These are phyloP conservation scores for Podila clonocystis DNA, from an alignment of 192 early-diverging fungal species.

Conservation along the genomic window DNA sequence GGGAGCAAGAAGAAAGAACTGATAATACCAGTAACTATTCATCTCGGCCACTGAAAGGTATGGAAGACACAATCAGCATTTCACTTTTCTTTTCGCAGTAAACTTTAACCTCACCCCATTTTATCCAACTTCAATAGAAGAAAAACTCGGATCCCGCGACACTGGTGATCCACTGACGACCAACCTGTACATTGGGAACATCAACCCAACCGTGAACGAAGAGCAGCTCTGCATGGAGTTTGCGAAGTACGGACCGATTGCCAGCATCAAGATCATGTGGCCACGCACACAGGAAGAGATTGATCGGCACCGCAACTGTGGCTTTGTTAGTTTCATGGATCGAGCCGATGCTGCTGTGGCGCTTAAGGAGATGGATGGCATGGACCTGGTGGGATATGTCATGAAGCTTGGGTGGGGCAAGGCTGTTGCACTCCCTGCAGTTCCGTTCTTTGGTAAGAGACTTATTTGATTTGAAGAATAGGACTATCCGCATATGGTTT, in stretches of 20 bases:
- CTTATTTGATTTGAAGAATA: not conserved
- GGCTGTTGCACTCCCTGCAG: constrained; percentile 73
- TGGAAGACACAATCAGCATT: not conserved
- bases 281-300: constrained; percentile 87
- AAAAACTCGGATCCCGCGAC: constrained; percentile 68
- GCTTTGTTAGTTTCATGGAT: constrained; percentile 93
- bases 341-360: constrained; percentile 76
- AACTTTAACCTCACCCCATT: not conserved
- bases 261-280: constrained; percentile 96
- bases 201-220: constrained; percentile 80
- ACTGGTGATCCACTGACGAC: constrained; percentile 80
- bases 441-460: constrained; percentile 79
- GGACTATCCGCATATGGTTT: no score
- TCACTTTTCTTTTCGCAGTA: constrained; percentile 5
- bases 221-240: constrained; percentile 78
- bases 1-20: constrained; percentile 75
- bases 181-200: constrained; percentile 87
- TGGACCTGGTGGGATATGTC: constrained; percentile 62
- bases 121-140: constrained; percentile 5
- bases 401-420: constrained; percentile 89
- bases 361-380: constrained; percentile 78
- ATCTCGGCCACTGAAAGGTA: constrained; percentile 41
- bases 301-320: constrained; percentile 80
- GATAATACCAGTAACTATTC: constrained; percentile 54
- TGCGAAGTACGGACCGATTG: constrained; percentile 85